Evolutionary conservation across 2,329 filamentous ascomycete species (phyloP).

Genomic region (Colletotrichum melonis): DNA sequence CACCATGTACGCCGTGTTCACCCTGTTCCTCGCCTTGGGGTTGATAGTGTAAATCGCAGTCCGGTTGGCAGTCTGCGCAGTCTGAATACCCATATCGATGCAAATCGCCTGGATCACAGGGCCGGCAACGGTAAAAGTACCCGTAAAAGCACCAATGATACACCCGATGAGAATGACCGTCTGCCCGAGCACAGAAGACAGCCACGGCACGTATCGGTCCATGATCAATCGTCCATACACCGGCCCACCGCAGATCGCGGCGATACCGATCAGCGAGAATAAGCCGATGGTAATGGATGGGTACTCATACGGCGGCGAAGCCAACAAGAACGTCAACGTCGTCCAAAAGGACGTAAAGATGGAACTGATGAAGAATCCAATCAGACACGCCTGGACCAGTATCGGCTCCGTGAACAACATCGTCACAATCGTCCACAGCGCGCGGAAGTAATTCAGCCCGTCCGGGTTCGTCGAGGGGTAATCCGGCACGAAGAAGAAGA

Average conservation of each 20-base stretch:
- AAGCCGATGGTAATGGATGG: slow-evolving; percentile 77
- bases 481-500: slow-evolving; percentile 83
- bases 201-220: slow-evolving; percentile 75
- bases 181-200: slow-evolving; percentile 74
- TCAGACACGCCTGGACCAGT: slow-evolving; percentile 75
- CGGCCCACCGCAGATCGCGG: slow-evolving; percentile 74
- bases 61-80: slow-evolving; percentile 79
- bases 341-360: slow-evolving; percentile 67
- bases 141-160: slow-evolving; percentile 75
- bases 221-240: slow-evolving; percentile 77
- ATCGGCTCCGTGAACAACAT: slow-evolving; percentile 75
- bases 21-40: slow-evolving; percentile 76
- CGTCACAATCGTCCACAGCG: slow-evolving; percentile 72
- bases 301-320: slow-evolving; percentile 76
- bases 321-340: slow-evolving; percentile 82
- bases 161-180: slow-evolving; percentile 70
- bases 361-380: slow-evolving; percentile 69
- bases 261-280: slow-evolving; percentile 82
- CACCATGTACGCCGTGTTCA: slow-evolving; percentile 88
- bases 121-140: slow-evolving; percentile 73
- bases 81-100: slow-evolving; percentile 78
- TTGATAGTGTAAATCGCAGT: slow-evolving; percentile 77
- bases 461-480: slow-evolving; percentile 80
- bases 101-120: slow-evolving; percentile 78
- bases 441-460: slow-evolving; percentile 72